Conservation (phyloP, 1,284 basidiomycete genomes). For the Earliella scabrosa region DNA sequence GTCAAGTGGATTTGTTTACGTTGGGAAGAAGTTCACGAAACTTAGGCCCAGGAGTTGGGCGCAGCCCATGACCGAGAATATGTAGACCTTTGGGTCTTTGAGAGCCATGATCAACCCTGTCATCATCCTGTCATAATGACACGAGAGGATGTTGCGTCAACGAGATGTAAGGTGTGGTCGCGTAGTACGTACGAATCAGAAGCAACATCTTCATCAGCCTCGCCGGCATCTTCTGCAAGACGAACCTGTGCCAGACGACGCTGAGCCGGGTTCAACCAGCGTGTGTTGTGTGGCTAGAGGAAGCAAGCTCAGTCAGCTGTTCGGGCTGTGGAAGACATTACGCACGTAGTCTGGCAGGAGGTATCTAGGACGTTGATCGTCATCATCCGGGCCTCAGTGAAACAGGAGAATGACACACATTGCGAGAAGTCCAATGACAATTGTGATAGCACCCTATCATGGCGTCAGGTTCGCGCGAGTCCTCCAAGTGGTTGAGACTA, state of each 20-base stretch:
- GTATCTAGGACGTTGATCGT: constrained; percentile 21
- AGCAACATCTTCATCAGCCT: constrained; percentile 62
- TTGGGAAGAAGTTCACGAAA: constrained; percentile 78
- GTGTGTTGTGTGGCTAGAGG: constrained; percentile 63
- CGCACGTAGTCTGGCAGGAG: constrained; percentile 59
- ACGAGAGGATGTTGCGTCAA: too few species aligned
- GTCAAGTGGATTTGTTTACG: too few species aligned
- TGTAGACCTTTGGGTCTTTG: constrained; percentile 62
- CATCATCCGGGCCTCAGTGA: not conserved
- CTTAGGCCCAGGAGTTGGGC: constrained; percentile 63
- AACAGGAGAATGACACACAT: constrained; percentile 44
- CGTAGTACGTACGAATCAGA: constrained; percentile 53
- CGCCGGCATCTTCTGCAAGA: constrained; percentile 77
- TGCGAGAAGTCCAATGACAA: constrained; percentile 54
- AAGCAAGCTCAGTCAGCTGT: not conserved
- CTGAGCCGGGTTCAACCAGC: constrained; percentile 64
- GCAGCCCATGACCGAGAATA: constrained; percentile 61
- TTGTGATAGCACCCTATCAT: constrained; percentile 57
- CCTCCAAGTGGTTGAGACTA: too few species aligned
- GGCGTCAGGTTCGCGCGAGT: not conserved
- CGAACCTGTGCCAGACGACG: constrained; percentile 70
- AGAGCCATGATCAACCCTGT: constrained; percentile 61
- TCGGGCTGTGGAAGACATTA: constrained; percentile 3
- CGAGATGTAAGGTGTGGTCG: too few species aligned
- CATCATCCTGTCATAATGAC: constrained; percentile 53